Evolutionary conservation across 1,284 basidiomycete species (phyloP).

Genomic region (Moesziomyces antarcticus): DNA sequence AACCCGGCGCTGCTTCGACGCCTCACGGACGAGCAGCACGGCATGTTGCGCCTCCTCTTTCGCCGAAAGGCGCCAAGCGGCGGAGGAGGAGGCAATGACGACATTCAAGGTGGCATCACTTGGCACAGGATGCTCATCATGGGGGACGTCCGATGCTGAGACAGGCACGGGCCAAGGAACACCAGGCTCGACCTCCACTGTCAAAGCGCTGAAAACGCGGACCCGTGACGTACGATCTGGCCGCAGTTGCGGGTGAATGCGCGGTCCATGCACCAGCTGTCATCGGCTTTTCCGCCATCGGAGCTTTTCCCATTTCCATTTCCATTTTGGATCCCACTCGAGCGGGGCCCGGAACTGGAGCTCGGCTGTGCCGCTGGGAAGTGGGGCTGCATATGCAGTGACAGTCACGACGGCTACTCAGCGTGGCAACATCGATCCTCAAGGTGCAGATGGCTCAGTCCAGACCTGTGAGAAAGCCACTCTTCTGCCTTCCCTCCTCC

Average conservation of each 20-base stretch:
- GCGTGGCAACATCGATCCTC: slow-evolving; percentile 5
- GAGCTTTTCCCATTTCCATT: slow-evolving; percentile 3
- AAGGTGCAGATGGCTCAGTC: slow-evolving; percentile 1
- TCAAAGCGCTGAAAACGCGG: too few relatives aligned
- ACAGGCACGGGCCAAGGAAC: neutral
- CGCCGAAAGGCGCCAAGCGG: neutral
- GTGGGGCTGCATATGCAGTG: neutral
- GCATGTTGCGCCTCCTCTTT: too few relatives aligned
- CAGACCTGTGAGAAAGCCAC: neutral
- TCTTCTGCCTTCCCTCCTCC: neutral
- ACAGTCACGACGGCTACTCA: slow-evolving; percentile 5
- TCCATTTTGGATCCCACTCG: too few relatives aligned
- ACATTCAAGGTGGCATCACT: slow-evolving; percentile 11
- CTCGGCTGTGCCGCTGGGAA: too few relatives aligned
- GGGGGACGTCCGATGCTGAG: neutral
- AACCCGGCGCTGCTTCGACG: neutral
- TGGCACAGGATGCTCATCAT: neutral
- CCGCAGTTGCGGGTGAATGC: too few relatives aligned
- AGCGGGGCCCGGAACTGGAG: too few relatives aligned
- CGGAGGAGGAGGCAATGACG: slow-evolving; percentile 11
- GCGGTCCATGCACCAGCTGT: neutral
- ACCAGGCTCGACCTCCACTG: neutral
- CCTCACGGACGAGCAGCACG: too few relatives aligned
- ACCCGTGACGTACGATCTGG: neutral
- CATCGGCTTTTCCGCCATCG: slow-evolving; percentile 9